Base-by-base conservation (phyloP, 345 rosid genomes). In the Microthlaspi erraticum region DNA sequence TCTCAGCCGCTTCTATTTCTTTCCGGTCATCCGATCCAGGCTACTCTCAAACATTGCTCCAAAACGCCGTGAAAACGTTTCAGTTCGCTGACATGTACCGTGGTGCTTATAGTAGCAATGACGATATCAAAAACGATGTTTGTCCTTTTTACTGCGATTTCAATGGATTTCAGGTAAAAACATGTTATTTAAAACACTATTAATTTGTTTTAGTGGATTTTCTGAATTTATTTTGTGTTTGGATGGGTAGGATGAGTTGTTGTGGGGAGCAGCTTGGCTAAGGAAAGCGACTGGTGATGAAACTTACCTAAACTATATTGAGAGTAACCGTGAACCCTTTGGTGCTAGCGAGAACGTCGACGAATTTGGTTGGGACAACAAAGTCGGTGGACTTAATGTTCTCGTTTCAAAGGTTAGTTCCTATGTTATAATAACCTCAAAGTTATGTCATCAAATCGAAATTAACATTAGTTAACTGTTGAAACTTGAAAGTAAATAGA, bases 251-350 rank as follows among this genome's bases (percentile, higher is more conserved):
- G 99, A 94, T 72, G 98, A 94, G 82, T 78, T 94, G 86, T 79
- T 94, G 4, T 94, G 99, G 99, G 98, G 90, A 78, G 98, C 99
- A 61, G 92, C 97, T 7, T 94, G 99, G 99, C 77, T 94, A 20
- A 77, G 96, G 52, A 85, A 86, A 71, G 93, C 99, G 23, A 83
- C 99, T 32, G 73, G 77, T 37, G 87, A 83, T 57, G 83, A 85
- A 29, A 39, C 75, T 71, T 94, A 83, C 74, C 89, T 91, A 13
- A 74, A 43, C 68, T 94, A 89, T 83, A 83, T 91, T 39, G 74
- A 91, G 76, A 82, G 62, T 77, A 94, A 94, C 51, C 85, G 95
- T 61, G 86, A 89, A 66, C 82, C 99, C 0, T 87, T 91, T 36
- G 99, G 98, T 37, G 98, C 96, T 19, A 90, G 80, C 41, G 99